Evolutionary conservation across 2,329 filamentous ascomycete genomes (phyloP).

Genomic region (Neurospora sp.): DNA sequence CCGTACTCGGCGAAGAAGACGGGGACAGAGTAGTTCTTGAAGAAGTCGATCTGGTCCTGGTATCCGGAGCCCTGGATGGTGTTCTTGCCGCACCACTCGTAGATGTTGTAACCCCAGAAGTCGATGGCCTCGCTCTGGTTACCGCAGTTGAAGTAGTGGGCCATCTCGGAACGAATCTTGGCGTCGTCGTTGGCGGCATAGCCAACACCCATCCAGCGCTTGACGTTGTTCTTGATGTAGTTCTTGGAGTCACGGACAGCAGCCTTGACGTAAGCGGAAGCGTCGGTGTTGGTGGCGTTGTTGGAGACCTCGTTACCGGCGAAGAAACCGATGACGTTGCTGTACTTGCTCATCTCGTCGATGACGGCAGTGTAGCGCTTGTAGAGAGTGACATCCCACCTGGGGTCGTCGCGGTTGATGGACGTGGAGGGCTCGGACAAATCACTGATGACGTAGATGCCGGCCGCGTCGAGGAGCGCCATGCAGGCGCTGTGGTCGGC

Average conservation of each 20-base stretch:
- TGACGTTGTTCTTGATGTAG: conserved; percentile 74
- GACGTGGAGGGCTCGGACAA: conserved; percentile 71
- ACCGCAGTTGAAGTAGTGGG: conserved; percentile 93
- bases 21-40: conserved; percentile 79
- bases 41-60: conserved; percentile 74
- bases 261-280: conserved; percentile 93
- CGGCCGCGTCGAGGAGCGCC: conserved; percentile 67
- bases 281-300: conserved; percentile 74
- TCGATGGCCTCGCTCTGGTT: conserved; percentile 60
- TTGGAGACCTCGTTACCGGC: conserved; percentile 97
- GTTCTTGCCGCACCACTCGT: conserved; percentile 94
- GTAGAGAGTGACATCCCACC: conserved; percentile 73
- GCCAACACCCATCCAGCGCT: conserved; percentile 77
- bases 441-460: conserved; percentile 94
- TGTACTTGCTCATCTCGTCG: conserved; percentile 71
- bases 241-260: conserved; percentile 92
- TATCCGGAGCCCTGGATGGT: conserved; percentile 70
- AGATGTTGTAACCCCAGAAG: conserved; percentile 99
- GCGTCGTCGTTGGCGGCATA: conserved; percentile 94
- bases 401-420: conserved; percentile 71
- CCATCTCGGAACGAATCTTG: conserved; percentile 70
- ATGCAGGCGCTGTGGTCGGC: conserved; percentile 77
- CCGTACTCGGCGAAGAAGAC: conserved; percentile 99
- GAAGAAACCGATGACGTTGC: conserved; percentile 94
- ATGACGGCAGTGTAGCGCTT: conserved; percentile 75